Evolutionary conservation across 495 filamentous ascomycete species (phyloP).

Genomic region (Cryomyces minteri): DNA sequence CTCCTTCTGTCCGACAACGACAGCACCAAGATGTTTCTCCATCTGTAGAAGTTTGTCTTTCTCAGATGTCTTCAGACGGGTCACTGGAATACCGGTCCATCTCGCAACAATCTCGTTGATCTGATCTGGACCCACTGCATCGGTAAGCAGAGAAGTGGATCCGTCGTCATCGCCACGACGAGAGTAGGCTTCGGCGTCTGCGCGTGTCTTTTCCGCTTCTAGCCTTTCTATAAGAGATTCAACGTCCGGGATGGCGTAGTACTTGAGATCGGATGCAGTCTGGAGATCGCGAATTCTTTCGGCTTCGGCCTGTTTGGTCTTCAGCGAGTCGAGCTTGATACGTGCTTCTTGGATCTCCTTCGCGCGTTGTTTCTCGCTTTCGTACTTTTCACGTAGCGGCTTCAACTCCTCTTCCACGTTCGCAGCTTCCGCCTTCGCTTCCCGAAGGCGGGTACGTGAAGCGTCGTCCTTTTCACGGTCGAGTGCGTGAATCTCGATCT

Average conservation of each 20-base stretch:
- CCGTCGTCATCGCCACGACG: conserved; percentile 35
- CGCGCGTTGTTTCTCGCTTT: conserved; percentile 71
- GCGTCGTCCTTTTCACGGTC: conserved; percentile 89
- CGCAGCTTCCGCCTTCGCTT: conserved; percentile 73
- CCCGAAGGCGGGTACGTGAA: conserved; percentile 58
- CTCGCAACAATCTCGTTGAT: conserved; percentile 97
- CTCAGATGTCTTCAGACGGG: conserved; percentile 79
- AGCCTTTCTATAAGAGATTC: conserved; percentile 58
- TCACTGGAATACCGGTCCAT: conserved; percentile 95
- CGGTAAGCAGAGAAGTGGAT: conserved; percentile 45
- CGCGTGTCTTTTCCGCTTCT: conserved; percentile 58
- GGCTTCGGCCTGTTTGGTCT: conserved; percentile 82
- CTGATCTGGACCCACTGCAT: conserved; percentile 89
- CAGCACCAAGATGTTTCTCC: conserved; percentile 65
- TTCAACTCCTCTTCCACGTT: conserved; percentile 84
- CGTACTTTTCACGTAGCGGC: conserved; percentile 88
- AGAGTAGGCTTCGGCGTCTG: conserved; percentile 54
- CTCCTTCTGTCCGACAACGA: conserved; percentile 87
- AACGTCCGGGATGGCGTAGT: conserved; percentile 93
- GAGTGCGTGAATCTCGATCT: conserved; percentile 92
- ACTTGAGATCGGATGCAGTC: conserved; percentile 79
- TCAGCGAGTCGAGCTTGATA: conserved; percentile 74
- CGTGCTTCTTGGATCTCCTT: conserved; percentile 91
- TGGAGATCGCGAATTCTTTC: conserved; percentile 65
- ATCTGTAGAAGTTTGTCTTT: conserved; percentile 94